phyloP scores from a whole-genome alignment of 1,284 basidiomycete species.

The Cryptococcus sp. region DNA sequence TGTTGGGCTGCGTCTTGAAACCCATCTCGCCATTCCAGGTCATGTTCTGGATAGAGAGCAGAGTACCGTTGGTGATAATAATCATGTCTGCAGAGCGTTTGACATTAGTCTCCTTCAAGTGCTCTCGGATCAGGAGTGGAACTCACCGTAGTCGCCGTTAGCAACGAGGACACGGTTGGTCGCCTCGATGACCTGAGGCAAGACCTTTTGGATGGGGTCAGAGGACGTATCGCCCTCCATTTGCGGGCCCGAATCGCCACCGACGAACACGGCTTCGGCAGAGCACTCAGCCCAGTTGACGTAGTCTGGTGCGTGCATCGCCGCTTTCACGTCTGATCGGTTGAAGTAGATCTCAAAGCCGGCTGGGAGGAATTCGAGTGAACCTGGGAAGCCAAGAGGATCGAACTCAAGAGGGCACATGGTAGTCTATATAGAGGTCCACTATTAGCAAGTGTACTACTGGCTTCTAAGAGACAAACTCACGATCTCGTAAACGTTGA shows the following conservation, averaged over 20 bases:
- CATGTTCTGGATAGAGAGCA: constrained; percentile 44
- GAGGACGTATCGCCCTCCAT: constrained; percentile 59
- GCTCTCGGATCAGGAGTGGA: constrained; percentile 1
- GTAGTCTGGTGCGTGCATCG: constrained; percentile 68
- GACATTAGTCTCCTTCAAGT: not conserved
- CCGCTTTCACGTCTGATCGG: constrained; percentile 67
- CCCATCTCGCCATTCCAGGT: constrained; percentile 39
- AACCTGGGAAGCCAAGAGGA: not conserved
- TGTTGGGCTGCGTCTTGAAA: constrained; percentile 23
- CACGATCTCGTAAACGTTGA: constrained; percentile 71
- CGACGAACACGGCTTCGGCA: constrained; percentile 61
- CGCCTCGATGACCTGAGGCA: constrained; percentile 58
- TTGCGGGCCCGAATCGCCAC: constrained; percentile 33
- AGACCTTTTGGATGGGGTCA: constrained; percentile 55
- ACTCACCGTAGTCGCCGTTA: constrained; percentile 58
- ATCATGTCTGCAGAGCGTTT: constrained; percentile 22
- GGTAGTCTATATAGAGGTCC: not conserved
- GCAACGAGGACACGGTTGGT: constrained; percentile 67
- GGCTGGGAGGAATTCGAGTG: not conserved
- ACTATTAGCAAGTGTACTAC: not conserved
- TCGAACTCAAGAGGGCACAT: not conserved
- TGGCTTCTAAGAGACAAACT: constrained; percentile 15
- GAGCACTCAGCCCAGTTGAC: constrained; percentile 68
- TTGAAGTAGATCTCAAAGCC: constrained; percentile 62
- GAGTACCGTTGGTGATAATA: constrained; percentile 34